Percentiles rank a stretch among this genome's conserved stretches.
These are phyloP conservation scores for Diaporthe citri DNA, from an alignment of 2,329 filamentous ascomycete species.

Conservation along the genomic window DNA sequence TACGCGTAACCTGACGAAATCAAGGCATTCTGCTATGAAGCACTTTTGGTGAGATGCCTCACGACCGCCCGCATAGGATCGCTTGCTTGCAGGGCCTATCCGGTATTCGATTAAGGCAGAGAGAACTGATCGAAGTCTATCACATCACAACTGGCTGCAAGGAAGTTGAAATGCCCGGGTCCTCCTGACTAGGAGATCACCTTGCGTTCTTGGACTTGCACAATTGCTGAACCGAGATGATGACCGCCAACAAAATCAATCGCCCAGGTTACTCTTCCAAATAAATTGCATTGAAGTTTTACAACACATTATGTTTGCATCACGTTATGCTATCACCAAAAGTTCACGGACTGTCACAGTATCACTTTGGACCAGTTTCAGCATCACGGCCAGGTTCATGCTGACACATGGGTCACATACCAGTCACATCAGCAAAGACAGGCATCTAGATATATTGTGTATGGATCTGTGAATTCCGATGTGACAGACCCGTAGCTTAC, in stretches of 20 bases:
- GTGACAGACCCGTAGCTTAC: too few relatives aligned
- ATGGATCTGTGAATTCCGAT: neutral
- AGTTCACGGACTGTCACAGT: neutral
- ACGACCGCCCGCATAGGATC: too few relatives aligned
- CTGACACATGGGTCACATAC: neutral
- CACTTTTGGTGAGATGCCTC: too few relatives aligned
- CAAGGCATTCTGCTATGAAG: neutral
- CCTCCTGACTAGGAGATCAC: too few relatives aligned
- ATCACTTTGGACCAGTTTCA: constrained; percentile 1
- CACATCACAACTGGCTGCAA: neutral
- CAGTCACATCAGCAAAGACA: neutral
- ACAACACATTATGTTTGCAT: neutral
- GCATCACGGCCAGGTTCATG: neutral
- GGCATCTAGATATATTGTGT: neutral
- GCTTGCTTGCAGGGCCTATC: neutral
- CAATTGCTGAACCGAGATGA: neutral
- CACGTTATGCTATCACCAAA: neutral
- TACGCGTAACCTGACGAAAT: neutral
- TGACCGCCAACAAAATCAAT: neutral
- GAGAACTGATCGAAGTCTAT: neutral
- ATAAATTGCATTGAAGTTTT: neutral
- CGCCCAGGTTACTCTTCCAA: neutral
- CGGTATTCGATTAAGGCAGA: too few relatives aligned
- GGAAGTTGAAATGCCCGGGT: too few relatives aligned
- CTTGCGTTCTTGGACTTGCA: neutral